Base-by-base conservation (phyloP, 139 green algal genomes). In the Gonium pectorale region DNA sequence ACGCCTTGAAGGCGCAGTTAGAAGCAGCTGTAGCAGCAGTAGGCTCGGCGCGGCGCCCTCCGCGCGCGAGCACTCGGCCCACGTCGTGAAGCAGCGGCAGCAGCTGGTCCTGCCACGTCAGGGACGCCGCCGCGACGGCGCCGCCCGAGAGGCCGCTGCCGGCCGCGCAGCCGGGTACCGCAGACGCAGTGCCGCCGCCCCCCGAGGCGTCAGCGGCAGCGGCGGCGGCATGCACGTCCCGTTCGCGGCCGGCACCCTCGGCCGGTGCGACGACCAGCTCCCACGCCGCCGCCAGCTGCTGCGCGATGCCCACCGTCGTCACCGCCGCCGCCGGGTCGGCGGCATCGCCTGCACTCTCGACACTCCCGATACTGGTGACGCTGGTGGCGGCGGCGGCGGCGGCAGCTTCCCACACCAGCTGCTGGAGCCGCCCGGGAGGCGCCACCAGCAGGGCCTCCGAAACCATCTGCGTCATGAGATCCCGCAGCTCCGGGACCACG, bases 61-160 rank as follows among this genome's bases (percentile, higher is more conserved):
- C n/a, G n/a, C n/a, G n/a, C n/a, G n/a, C n/a, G n/a, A n/a, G n/a
- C n/a, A n/a, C n/a, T n/a, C n/a, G n/a, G n/a, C n/a, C 68, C 68
- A 77, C n/a, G 43, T 77, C 68, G 24, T 26, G n/a, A 29, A 77
- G 9, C n/a, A 77, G 68, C 43, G 68, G 68, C 27, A 26, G 3
- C 5, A 77, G 44, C 17, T 77, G 68, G 31, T 60, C 68, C 43
- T 77, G 11, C 41, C 41, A 77, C 29, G 26, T 43, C 43, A 35
- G 60, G 6, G 68, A 41, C 68, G 68, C 68, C 41, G 68, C 68
- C 68, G 68, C 68, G n/a, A n/a, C n/a, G n/a, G n/a, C n/a, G n/a
- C n/a, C n/a, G n/a, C n/a, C n/a, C n/a, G n/a, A n/a, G n/a, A n/a
- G n/a, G n/a, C n/a, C n/a, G n/a, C n/a, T n/a, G n/a, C n/a, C n/a